Base-by-base conservation (phyloP, 2,329 filamentous ascomycete species). In the Pseudocercospora vitis region DNA sequence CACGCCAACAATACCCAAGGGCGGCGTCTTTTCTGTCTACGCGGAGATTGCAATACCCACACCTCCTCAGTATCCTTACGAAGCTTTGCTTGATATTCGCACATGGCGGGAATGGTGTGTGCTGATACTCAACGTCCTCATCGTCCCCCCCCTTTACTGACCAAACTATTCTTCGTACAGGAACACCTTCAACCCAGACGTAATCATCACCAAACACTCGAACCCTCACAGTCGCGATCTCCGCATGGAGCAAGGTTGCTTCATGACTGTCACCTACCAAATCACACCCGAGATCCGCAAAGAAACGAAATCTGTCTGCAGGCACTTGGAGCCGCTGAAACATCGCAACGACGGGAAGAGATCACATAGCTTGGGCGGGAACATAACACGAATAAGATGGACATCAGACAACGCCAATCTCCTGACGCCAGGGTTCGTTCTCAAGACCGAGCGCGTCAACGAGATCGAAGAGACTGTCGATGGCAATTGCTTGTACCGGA, bases 21-120 rank as follows among this genome's bases (percentile, higher is more conserved):
- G 68, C 45, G 68, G 67, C 50, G 39, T 62, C 33, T 72, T 68
- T 57, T 68, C 64, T 52, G 57, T 68, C 26, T 68, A 67, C 53
- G 62, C 62, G 32, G 58, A 70, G 48, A 69, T 62, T 39, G 58
- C 63, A 26, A 76, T 78, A 63, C 60, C 66, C 37, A 75, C 75
- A 1, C 69, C 74, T 7, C 67, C 74, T 2, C 58, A 69, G 18
- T 62, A 68, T n/a, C 72, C 78, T 55, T 77, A 75, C 69, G 65
- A 73, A 19, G 68, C 70, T 7, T 63, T 78, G 3, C 68, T 73
- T 45, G 69, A 78, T 62, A 74, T 74, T 23, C 71, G 74, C 18
- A 74, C 71, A 47, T 79, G 73, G 72, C 68, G 71, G 18, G 61
- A 70, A 42, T 79, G 77, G n/a, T n/a, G n/a, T n/a, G n/a, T n/a